Evolutionary conservation across 2,329 filamentous ascomycete species (phyloP).

Genomic region (Botrytis tulipae): DNA sequence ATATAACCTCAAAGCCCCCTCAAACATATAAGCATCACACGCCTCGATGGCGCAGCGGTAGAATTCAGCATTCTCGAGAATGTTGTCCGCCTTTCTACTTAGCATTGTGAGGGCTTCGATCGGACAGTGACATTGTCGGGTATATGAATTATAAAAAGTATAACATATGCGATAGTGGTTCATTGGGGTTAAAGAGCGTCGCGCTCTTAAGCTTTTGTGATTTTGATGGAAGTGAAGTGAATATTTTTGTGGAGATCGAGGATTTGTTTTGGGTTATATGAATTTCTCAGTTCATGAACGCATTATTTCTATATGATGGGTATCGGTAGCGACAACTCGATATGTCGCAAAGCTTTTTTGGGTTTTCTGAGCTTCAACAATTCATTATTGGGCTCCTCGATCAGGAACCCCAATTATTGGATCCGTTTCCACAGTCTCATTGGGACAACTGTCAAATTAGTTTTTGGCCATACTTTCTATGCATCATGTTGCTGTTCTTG

Average conservation of each 20-base stretch:
- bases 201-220: not conserved
- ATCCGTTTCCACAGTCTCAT: conserved; percentile 40
- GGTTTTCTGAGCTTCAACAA: conserved; percentile 31
- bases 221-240: not conserved
- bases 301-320: not conserved
- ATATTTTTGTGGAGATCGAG: not conserved
- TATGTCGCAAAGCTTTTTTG: not conserved
- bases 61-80: not conserved
- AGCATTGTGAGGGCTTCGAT: not conserved
- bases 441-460: conserved; percentile 41
- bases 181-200: not conserved
- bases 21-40: not conserved
- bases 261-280: not conserved
- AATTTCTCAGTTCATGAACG: not conserved
- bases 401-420: conserved; percentile 37
- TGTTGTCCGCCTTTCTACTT: not conserved
- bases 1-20: not conserved
- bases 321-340: too few relatives aligned
- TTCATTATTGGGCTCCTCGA: conserved; percentile 41
- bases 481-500: conserved; percentile 38
- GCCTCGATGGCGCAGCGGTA: conserved; percentile 3
- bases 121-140: not conserved
- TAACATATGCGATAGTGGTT: not conserved
- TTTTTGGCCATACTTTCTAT: conserved; percentile 49
- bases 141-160: not conserved